phyloP scores from a whole-genome alignment of 352 stramenopile genomes.

The Phytophthora crassamura region DNA sequence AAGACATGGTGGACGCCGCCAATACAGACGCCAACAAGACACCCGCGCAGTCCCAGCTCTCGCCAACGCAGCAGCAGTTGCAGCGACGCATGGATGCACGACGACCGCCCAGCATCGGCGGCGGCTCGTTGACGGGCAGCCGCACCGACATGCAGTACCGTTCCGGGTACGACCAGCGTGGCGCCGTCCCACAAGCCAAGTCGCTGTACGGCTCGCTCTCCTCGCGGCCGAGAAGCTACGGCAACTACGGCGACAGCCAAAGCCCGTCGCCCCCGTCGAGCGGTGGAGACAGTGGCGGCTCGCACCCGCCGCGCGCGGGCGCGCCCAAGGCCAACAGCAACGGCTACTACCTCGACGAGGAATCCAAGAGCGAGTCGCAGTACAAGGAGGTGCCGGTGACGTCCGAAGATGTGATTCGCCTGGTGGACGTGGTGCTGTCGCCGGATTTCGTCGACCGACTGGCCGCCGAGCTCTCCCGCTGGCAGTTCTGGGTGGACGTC shows the following conservation, averaged over 20 bases:
- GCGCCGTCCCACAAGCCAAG: constrained; percentile 4
- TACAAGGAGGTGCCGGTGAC: constrained; percentile 73
- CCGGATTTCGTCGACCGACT: constrained; percentile 76
- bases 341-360: constrained; percentile 41
- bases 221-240: constrained; percentile 31
- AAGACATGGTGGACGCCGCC: constrained; percentile 42
- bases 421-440: constrained; percentile 80
- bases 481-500: constrained; percentile 84
- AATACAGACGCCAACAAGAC: constrained; percentile 10
- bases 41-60: constrained; percentile 11
- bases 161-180: constrained; percentile 36
- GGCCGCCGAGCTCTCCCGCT: constrained; percentile 66
- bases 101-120: constrained; percentile 14
- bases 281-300: constrained; percentile 34
- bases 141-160: constrained; percentile 30
- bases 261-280: constrained; percentile 42
- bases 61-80: constrained; percentile 20
- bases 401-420: constrained; percentile 74
- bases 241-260: constrained; percentile 37
- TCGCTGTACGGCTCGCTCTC: constrained; percentile 25
- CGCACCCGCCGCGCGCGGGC: constrained; percentile 13
- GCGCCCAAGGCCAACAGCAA: constrained; percentile 17
- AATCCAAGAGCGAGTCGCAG: constrained; percentile 43
- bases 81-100: constrained; percentile 24
- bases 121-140: constrained; percentile 14